Percentiles rank a stretch among this genome's conserved stretches.
Evolutionary conservation across 768 basidiomycete species (phyloP).

Genomic region (Suillus weaverae): DNA sequence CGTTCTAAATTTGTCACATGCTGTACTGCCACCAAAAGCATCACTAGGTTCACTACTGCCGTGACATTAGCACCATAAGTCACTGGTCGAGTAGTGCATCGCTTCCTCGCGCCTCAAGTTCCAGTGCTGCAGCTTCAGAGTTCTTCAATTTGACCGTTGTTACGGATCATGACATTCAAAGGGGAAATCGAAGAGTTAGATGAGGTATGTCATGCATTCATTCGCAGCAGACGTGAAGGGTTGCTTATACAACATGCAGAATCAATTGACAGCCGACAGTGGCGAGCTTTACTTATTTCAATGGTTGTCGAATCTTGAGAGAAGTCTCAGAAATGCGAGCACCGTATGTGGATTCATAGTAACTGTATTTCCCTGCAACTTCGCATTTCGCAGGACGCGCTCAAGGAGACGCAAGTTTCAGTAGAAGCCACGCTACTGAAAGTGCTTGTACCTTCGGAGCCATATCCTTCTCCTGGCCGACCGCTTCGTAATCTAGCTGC

Average conservation of each 20-base stretch:
- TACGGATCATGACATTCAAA: conserved; percentile 25
- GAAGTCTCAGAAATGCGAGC: conserved; percentile 47
- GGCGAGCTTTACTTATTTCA: conserved; percentile 83
- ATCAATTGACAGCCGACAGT: conserved; percentile 68
- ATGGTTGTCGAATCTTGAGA: conserved; percentile 73
- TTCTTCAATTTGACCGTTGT: not conserved
- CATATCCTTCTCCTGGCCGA: conserved; percentile 83
- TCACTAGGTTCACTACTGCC: not conserved
- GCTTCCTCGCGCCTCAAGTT: not conserved
- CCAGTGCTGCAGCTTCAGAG: not conserved
- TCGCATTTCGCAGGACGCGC: conserved; percentile 48
- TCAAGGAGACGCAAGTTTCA: conserved; percentile 62
- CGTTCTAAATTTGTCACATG: not conserved
- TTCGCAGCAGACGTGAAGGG: conserved; percentile 7
- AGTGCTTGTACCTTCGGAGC: conserved; percentile 60
- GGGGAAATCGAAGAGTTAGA: conserved; percentile 29
- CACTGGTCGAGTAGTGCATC: not conserved
- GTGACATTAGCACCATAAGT: not conserved
- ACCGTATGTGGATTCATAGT: conserved; percentile 44
- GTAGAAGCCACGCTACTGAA: conserved; percentile 68
- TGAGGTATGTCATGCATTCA: conserved; percentile 25
- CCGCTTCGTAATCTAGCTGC: conserved; percentile 79
- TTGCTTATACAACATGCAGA: conserved; percentile 38
- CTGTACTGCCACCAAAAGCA: not conserved
- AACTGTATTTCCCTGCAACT: not conserved